A percentile compares a stretch with the other conserved stretches of the same genome.
Conservation (phyloP, 1,284 basidiomycete genomes). For the Rhodotorula sp. region DNA sequence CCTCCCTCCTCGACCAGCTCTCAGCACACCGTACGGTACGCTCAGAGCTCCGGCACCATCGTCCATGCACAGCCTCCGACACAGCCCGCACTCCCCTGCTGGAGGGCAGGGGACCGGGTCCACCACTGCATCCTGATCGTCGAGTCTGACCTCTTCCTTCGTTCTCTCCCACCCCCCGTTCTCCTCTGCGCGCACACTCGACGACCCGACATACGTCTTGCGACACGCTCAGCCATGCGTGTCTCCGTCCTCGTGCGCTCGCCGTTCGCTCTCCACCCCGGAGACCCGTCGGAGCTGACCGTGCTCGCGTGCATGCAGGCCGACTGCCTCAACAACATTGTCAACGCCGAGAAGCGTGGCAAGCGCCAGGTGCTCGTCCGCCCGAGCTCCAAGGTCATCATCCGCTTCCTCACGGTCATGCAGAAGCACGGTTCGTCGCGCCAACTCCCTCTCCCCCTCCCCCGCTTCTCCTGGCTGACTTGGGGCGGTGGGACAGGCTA, state of each 20-base stretch:
- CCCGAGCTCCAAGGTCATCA: constrained; percentile 91
- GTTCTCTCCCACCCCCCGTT: background rate
- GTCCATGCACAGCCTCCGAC: background rate
- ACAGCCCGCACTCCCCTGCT: constrained; percentile 6
- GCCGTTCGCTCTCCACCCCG: no score
- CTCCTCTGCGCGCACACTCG: background rate
- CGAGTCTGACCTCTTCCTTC: background rate
- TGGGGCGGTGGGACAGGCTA: constrained; percentile 59
- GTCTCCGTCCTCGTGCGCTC: constrained; percentile 42
- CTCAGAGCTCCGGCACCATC: constrained; percentile 4
- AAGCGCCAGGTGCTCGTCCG: constrained; percentile 94
- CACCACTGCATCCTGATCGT: background rate
- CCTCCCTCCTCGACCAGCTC: background rate
- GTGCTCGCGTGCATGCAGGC: constrained; percentile 3
- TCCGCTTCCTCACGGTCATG: constrained; percentile 95
- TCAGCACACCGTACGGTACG: constrained; percentile 14
- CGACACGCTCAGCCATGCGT: constrained; percentile 36
- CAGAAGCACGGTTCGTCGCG: constrained; percentile 69
- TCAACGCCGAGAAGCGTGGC: constrained; percentile 95
- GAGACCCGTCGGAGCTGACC: background rate
- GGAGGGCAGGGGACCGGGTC: constrained; percentile 11
- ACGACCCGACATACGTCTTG: background rate
- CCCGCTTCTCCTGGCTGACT: background rate
- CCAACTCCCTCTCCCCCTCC: background rate
- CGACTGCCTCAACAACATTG: constrained; percentile 42